Evolutionary conservation across 1,139 yeast genomes (phyloP), one percentile per base, ranked within the genome.

Genomic region (Diutina mesorugosa): DNA sequence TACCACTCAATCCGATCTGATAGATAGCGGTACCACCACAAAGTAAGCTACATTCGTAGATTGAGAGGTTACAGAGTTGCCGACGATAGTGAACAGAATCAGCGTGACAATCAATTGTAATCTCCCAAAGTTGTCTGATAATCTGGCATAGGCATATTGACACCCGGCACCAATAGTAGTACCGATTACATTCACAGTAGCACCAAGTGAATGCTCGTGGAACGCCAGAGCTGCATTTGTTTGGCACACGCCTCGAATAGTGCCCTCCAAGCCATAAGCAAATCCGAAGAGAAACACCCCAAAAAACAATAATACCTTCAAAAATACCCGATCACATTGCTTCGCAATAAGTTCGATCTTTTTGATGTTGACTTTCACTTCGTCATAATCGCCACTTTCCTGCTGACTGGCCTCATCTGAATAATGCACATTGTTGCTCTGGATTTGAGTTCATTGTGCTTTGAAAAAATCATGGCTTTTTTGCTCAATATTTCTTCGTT

Each of bases 221-320:
- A 41, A 51, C 14, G 54, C 41, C 12, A n/a, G 16, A 7, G 54
- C 47, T 6, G 54, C 54, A 4, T 45, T 32, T 6, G 45, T 28
- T 16, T 50, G 53, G 67, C 76, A 76, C 35, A 76, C 72, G 26
- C 26, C 26, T 21, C 26, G 26, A 3, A 21, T 21, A 21, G 26
- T 21, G 26, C 26, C 26, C 26, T 21, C 26, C 26, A 21, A 21
- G 26, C 26, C 26, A 21, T 21, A 21, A 21, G 26, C 26, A 21
- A 21, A 21, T 21, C 26, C 26, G 26, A 21, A 21, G 26, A 21
- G 26, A 21, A 21, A 21, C 26, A 21, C 26, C 26, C 26, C 26
- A 3, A 21, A 21, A 21, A 21, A 21, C 26, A 21, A 21, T 21
- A 21, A 21, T 21, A 21, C 26, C 26, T 21, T 21, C 2, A 21